A percentile compares a stretch with the other conserved stretches of the same genome.
Evolutionary conservation across 106 monocot genomes (phyloP).

Genomic region (Dioscorea alata): DNA sequence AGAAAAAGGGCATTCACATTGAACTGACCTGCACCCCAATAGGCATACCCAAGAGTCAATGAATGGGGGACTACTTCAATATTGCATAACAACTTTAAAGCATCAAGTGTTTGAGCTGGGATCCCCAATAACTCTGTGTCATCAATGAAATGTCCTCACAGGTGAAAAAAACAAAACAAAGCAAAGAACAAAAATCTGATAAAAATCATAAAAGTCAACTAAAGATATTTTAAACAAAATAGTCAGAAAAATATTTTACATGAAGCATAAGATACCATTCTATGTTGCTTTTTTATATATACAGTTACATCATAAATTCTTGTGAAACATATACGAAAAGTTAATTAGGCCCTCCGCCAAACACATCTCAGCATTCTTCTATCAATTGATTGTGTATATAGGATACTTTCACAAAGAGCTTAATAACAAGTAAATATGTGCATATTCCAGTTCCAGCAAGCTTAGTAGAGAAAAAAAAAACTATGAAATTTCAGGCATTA

Average conservation of each 20-base stretch:
- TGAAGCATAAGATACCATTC: not conserved
- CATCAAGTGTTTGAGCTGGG: conserved; percentile 33
- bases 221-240: not conserved
- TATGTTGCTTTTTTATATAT: not conserved
- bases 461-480: not conserved
- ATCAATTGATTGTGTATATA: not conserved
- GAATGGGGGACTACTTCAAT: conserved; percentile 63
- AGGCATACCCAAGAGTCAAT: conserved; percentile 85
- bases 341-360: too few species aligned
- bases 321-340: not conserved
- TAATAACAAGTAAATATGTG: not conserved
- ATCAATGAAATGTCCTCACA: conserved; percentile 1
- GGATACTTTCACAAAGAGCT: not conserved
- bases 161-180: conserved; percentile 1
- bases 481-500: not conserved
- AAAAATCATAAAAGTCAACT: not conserved
- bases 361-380: not conserved
- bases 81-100: conserved; percentile 56
- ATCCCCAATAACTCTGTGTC: conserved; percentile 70
- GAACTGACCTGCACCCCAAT: conserved; percentile 87
- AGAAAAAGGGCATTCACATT: not conserved
- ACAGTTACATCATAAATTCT: not conserved
- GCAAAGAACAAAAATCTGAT: not conserved
- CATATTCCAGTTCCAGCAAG: not conserved
- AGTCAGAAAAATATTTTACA: too few species aligned